Base-by-base conservation (phyloP, 1,284 basidiomycete species). In the Chalciporus sp. region DNA sequence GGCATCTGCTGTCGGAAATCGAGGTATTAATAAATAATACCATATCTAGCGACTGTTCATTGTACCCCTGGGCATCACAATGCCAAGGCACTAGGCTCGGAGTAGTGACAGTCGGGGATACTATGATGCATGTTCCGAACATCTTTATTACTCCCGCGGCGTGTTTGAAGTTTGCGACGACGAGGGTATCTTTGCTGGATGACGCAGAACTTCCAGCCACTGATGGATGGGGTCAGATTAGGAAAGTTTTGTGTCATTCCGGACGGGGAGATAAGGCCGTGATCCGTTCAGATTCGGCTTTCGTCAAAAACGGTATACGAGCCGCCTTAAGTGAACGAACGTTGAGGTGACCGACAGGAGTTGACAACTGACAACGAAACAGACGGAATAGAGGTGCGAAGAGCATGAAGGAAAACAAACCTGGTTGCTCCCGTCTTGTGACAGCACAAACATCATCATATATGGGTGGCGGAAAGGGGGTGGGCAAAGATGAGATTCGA, bases 201-300 rank as follows among this genome's bases (percentile, higher is more conserved):
- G 63, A 51, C 59, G 62, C 52, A 53, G 40, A 51, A 31, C 58
- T 63, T 62, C 55, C 51, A 55, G 51, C 45, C 42, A 60, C 62
- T 44, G 50, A 51, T 42, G 52, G 17, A 17, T 26, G 42, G 26
- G 50, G 63, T 62, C 63, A 39, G 20, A 40, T 40, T 12, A 47
- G 56, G 60, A 16, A 63, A 52, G 49, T 14, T 20, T 12, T 6
- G 20, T 35, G 55, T 51, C 58, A 56, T 53, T 49, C 42, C 16
- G 14, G 64, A 50, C 17, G 42, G 67, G 64, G 64, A 65, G 64
- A 69, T 65, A 65, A 65, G 67, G 67, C 66, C 67, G 51, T 61
- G 67, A 69, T 65, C 64, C 64, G 64, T 62, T 47, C 23, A 66
- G 67, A 69, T 69, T 59, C 19, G 47, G 45, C 2, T n/a, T 42